phyloP scores from a whole-genome alignment of 2,329 filamentous ascomycete genomes.

The Fusarium odoratissimum region DNA sequence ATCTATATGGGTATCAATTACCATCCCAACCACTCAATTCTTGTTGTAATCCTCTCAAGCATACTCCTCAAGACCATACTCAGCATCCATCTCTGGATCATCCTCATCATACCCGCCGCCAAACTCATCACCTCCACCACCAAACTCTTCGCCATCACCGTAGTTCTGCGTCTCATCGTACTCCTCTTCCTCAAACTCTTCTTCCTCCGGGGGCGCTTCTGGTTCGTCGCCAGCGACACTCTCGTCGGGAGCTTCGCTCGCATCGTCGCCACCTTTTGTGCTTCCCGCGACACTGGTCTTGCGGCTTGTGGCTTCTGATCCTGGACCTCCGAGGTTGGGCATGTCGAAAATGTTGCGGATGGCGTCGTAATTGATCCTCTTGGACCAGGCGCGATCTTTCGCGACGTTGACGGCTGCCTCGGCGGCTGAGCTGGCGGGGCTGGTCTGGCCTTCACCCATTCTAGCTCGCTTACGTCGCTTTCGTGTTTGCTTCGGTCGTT shows the following conservation, averaged over 20 bases:
- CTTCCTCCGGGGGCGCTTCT: conserved; percentile 49
- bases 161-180: conserved; percentile 51
- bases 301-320: conserved; percentile 63
- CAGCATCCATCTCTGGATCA: conserved; percentile 53
- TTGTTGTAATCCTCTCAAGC: conserved; percentile 4
- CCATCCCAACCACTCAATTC: neutral
- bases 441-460: conserved; percentile 73
- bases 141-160: conserved; percentile 50
- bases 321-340: conserved; percentile 57
- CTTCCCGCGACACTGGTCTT: conserved; percentile 55
- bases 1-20: conserved; percentile 36
- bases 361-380: conserved; percentile 79
- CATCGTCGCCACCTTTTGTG: conserved; percentile 51
- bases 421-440: conserved; percentile 73
- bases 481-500: conserved; percentile 67
- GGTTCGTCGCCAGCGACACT: conserved; percentile 51
- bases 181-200: conserved; percentile 52
- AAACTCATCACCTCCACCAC: conserved; percentile 46
- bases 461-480: conserved; percentile 66
- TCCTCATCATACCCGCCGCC: conserved; percentile 52
- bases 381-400: conserved; percentile 75
- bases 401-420: conserved; percentile 77
- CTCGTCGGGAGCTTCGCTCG: conserved; percentile 50
- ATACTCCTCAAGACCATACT: conserved; percentile 50
- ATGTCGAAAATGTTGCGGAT: conserved; percentile 68